A percentile compares a stretch with the other conserved stretches of the same genome.
phyloP scores from a whole-genome alignment of 179 eudicot species.

The Amaranthus tricolor region DNA sequence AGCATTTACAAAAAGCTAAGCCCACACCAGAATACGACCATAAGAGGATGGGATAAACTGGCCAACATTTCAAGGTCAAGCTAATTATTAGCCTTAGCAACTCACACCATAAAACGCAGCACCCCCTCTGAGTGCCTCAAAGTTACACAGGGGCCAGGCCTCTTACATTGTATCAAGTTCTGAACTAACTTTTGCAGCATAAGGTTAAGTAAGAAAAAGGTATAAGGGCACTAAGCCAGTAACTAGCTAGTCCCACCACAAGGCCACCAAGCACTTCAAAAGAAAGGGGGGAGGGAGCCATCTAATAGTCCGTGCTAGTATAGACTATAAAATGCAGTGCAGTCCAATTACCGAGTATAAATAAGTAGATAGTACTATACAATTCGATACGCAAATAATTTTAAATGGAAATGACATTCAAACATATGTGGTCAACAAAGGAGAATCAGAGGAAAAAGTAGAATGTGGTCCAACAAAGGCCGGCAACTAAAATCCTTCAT shows the following conservation, averaged over 20 bases:
- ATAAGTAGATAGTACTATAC: background rate
- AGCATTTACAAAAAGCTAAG: background rate
- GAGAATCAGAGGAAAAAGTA: too few species aligned
- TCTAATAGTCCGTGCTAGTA: background rate
- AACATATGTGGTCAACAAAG: too few species aligned
- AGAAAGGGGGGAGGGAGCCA: background rate
- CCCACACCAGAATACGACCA: background rate
- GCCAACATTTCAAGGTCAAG: background rate
- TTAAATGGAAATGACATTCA: background rate
- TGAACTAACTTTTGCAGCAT: background rate
- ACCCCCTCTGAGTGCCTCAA: background rate
- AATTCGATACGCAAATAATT: background rate
- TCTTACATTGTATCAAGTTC: background rate
- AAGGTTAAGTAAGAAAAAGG: background rate
- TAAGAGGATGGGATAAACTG: background rate
- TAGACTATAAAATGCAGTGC: background rate
- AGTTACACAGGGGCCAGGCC: background rate
- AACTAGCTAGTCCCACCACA: conserved; percentile 4
- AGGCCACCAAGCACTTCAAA: too few species aligned
- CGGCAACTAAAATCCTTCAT: background rate
- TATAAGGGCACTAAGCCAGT: background rate
- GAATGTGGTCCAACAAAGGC: background rate
- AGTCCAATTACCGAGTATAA: background rate
- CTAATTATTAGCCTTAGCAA: background rate
- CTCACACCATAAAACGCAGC: conserved; percentile 2